These are phyloP conservation scores for Trichophyton equinum DNA, from an alignment of 2,329 filamentous ascomycete genomes.

Conservation along the genomic window DNA sequence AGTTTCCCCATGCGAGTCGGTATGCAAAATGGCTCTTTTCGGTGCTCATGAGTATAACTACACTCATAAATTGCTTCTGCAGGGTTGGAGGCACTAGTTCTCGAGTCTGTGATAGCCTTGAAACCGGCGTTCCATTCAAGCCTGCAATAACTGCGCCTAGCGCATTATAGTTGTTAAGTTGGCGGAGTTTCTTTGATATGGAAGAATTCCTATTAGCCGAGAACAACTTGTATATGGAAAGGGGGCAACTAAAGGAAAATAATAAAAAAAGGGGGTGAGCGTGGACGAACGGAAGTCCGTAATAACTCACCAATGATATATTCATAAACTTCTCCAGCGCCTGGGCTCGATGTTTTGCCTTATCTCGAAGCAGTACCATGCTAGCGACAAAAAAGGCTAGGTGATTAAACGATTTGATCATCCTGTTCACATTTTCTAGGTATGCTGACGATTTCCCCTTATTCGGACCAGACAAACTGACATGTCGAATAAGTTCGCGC, in stretches of 20 bases:
- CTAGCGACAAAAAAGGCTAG: conserved; percentile 71
- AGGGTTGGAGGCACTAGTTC: conserved; percentile 58
- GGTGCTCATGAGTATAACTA: conserved; percentile 85
- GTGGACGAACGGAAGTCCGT: background rate
- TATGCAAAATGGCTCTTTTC: conserved; percentile 91
- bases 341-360: conserved; percentile 83
- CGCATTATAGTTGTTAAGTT: conserved; percentile 94
- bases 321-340: conserved; percentile 95
- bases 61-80: conserved; percentile 72
- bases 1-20: conserved; percentile 95
- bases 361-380: conserved; percentile 79
- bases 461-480: conserved; percentile 52
- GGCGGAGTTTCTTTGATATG: conserved; percentile 54
- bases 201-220: conserved; percentile 4
- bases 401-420: conserved; percentile 88
- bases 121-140: conserved; percentile 75
- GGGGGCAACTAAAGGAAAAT: too few relatives aligned
- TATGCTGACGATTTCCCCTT: conserved; percentile 54
- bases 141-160: conserved; percentile 88
- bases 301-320: conserved; percentile 47
- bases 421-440: conserved; percentile 77
- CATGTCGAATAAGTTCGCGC: conserved; percentile 83
- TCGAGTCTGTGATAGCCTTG: conserved; percentile 68
- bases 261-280: too few relatives aligned
- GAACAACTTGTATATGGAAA: background rate